Percentiles rank a stretch among this genome's conserved stretches.
Conservation (phyloP, 163 green algal species). For the Scenedesmus sp. region DNA sequence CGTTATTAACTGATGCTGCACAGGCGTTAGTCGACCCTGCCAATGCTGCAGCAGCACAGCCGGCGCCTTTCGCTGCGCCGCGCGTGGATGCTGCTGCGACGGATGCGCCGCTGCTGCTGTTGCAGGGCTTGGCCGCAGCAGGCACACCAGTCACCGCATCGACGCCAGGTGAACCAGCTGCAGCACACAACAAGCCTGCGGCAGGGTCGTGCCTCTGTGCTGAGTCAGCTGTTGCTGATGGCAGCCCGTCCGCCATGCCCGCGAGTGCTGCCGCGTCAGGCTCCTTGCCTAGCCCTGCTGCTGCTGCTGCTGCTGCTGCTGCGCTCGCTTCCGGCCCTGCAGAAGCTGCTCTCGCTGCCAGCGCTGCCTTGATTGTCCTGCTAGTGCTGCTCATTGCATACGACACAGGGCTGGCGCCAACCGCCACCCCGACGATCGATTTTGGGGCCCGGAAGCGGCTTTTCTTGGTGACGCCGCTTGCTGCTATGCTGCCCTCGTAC, state of each 20-base stretch:
- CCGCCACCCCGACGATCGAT: not conserved
- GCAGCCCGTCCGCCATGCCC: not conserved
- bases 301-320: not conserved
- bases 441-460: not conserved
- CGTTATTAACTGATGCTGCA: conserved; percentile 1
- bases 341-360: not conserved
- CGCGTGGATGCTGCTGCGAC: not conserved
- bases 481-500: conserved; percentile 15
- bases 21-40: not conserved
- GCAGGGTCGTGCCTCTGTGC: not conserved
- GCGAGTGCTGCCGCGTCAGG: not conserved
- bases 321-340: not conserved
- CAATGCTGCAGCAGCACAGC: not conserved
- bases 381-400: not conserved
- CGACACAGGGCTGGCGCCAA: not conserved
- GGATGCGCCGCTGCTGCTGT: not conserved
- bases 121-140: not conserved
- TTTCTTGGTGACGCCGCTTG: not conserved
- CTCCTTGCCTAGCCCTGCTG: not conserved
- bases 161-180: not conserved
- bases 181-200: not conserved
- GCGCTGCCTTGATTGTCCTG: not conserved
- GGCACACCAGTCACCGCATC: no score
- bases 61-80: not conserved
- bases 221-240: not conserved